Evolutionary conservation across 2,329 filamentous ascomycete species (phyloP), one percentile per base, ranked within the genome.

Genomic region (Scedosporium boydii): DNA sequence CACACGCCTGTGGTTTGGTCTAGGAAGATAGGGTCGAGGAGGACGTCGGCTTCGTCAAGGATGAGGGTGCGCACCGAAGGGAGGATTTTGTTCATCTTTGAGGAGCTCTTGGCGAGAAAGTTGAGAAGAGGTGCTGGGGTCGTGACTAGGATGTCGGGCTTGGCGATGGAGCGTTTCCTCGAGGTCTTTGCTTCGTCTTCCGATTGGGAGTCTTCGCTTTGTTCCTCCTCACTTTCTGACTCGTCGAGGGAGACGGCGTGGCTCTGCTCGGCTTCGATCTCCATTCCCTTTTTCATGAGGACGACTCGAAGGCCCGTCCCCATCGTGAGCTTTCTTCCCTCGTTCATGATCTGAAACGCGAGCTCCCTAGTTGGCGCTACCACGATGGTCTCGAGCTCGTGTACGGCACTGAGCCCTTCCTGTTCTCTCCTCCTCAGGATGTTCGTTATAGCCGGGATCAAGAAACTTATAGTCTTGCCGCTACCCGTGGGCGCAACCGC

Each of bases 401-500:
- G 82, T 6, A 71, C 67, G 48, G 38, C 12, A 14, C 38, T 16
- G 10, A 62, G 55, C 3, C 55, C 72, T 67, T 80, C 75, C 46
- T 79, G 75, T 0, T 81, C 78, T 51, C 82, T 76, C 61, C 82
- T 76, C 64, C 82, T 79, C 67, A 90, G 78, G 51, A 96, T 86
- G 56, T 84, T 82, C 70, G 96, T 88, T 68, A 99, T 86, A 3
- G 92, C 82, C 0, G 93, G 93, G 51, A 99, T 89, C 69, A 98
- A 75, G 70, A 97, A 99, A 18, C 92, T 91, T 66, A 99, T 79
- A 0, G 95, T 99, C 79, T 99, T 99, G 55, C 95, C 95, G 72
- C 93, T 98, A 26, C 95, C 95, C 0, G 95, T 99, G 1, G 95
- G 95, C 3, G 95, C 95, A 53, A 98, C 87, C 0, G 91, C 90